phyloP scores from a whole-genome alignment of 2,329 filamentous ascomycete species.

The Trichoderma atroviride region DNA sequence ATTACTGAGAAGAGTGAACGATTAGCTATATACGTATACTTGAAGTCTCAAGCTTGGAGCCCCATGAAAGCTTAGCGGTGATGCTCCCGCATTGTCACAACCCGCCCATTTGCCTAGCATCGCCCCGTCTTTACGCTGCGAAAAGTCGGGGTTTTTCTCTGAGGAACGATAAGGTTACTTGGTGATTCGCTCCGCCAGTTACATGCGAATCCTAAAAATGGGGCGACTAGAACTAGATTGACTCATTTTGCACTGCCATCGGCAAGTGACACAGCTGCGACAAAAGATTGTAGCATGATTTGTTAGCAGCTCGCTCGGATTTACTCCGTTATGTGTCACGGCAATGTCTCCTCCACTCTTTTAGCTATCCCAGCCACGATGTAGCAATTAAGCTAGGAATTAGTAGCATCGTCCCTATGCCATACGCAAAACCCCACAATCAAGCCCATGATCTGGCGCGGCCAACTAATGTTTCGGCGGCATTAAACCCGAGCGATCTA shows the following conservation, averaged over 20 bases:
- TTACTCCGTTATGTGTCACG: background rate
- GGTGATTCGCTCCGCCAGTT: background rate
- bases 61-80: background rate
- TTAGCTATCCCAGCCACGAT: too few species aligned
- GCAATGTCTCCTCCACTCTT: background rate
- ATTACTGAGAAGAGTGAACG: too few species aligned
- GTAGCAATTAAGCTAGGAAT: too few species aligned
- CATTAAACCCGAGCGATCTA: background rate
- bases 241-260: constrained; percentile 3
- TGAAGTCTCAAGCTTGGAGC: background rate
- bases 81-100: background rate
- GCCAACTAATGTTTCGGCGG: background rate
- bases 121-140: background rate
- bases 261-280: background rate
- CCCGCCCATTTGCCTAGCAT: background rate
- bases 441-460: background rate
- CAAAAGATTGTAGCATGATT: background rate
- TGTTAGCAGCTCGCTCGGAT: background rate
- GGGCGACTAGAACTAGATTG: background rate
- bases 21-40: background rate
- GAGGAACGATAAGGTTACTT: background rate
- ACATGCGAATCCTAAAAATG: background rate
- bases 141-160: background rate
- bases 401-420: too few species aligned
- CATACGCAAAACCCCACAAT: background rate